Base-by-base conservation (phyloP, 176 grass and related monocot genomes). In the Juncus inflexus region DNA sequence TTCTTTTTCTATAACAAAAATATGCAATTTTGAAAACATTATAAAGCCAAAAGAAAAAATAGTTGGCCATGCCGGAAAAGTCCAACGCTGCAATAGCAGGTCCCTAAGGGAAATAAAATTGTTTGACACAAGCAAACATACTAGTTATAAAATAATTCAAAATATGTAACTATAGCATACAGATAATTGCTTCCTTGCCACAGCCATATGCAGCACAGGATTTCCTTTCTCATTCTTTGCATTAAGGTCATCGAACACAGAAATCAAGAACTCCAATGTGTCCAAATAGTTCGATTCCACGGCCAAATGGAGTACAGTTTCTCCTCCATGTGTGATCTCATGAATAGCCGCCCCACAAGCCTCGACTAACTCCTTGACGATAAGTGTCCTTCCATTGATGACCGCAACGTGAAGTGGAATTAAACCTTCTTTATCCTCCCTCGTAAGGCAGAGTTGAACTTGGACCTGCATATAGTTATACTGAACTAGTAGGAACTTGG, bases 181-280 rank as follows among this genome's bases (percentile, higher is more conserved):
- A 13, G 7, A 47, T 40, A 38, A 1, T 65, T 65, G 4, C 42
- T 47, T 65, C 5, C 11, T n/a, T 3, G 62, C 62, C 4, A 65
- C 62, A 42, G 62, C 62, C 12, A 65, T 35, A 47, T 65, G 62
- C 62, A 65, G 43, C 19, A 65, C 38, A 10, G 62, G 45, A 65
- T 65, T 65, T 65, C 37, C 42, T 0, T 37, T 36, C 12, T 36
- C 43, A 57, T 57, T 2, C 54, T 57, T 57, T 13, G 54, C 54
- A 3, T 57, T 57, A 13, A 57, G 1, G 12, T 35, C 6, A 14
- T 12, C 66, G 4, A 55, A 9, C 10, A 4, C 4, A 2, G 13
- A 12, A 6, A 69, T 53, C 2, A 69, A 36, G 43, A 69, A 69
- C 28, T 69, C 43, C 6, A 69, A 12, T 5, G 7, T 19, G 1